phyloP scores from a whole-genome alignment of 1,139 yeast genomes.

The Magnusiomyces suaveolens region DNA sequence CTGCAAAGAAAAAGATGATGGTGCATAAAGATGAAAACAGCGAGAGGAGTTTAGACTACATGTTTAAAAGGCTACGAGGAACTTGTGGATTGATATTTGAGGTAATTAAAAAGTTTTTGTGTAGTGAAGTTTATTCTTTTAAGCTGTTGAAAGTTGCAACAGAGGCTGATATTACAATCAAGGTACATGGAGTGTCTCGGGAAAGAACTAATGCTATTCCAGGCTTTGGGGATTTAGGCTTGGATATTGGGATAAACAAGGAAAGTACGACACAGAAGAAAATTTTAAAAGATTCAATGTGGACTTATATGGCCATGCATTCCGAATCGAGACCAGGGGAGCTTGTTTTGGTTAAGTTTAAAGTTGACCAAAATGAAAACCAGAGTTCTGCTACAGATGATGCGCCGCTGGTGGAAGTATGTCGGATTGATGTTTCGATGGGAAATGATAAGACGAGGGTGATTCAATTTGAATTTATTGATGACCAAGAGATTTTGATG shows the following conservation, averaged over 20 bases:
- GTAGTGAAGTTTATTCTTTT: slow-evolving; percentile 10
- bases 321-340: neutral
- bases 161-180: neutral
- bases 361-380: neutral
- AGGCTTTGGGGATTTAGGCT: neutral
- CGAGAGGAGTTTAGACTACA: neutral
- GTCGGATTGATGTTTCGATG: slow-evolving; percentile 4
- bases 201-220: neutral
- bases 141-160: neutral
- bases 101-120: slow-evolving; percentile 14
- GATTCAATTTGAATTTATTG: slow-evolving; percentile 6
- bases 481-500: slow-evolving; percentile 1
- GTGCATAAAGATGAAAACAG: neutral
- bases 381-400: neutral
- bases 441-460: slow-evolving; percentile 1
- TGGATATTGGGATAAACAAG: neutral
- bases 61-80: neutral
- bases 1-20: neutral
- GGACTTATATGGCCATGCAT: slow-evolving; percentile 3
- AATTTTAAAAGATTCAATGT: neutral
- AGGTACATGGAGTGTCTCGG: neutral
- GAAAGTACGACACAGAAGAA: neutral
- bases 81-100: slow-evolving; percentile 10
- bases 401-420: neutral
- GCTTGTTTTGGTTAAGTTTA: neutral